phyloP scores from a whole-genome alignment of 2,329 filamentous ascomycete genomes.

The Diaporthe destruens region DNA sequence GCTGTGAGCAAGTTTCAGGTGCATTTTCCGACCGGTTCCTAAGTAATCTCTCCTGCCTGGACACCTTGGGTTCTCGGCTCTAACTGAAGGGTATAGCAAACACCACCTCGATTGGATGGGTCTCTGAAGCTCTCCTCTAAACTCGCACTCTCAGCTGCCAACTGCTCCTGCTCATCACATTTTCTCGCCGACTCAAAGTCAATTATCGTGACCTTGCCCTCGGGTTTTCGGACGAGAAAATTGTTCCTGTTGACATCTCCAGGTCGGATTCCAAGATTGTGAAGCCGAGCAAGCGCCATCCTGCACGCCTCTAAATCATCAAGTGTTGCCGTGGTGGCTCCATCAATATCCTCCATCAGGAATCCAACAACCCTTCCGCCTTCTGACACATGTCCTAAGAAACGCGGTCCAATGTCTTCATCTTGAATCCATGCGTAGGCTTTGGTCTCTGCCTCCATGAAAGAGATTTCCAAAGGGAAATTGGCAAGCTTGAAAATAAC shows the following conservation, averaged over 20 bases:
- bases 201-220: slow-evolving; percentile 7
- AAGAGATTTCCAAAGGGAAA: not conserved
- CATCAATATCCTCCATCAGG: not conserved
- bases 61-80: not conserved
- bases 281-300: not conserved
- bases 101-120: not conserved
- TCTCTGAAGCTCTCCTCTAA: slow-evolving; percentile 1
- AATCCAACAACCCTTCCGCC: not conserved
- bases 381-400: slow-evolving; percentile 4
- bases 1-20: too few relatives aligned
- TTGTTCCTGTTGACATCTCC: slow-evolving; percentile 11
- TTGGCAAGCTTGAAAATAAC: not conserved
- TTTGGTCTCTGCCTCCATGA: not conserved
- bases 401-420: not conserved
- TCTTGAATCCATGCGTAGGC: slow-evolving; percentile 1
- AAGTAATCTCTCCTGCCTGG: not conserved
- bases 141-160: not conserved
- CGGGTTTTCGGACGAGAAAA: not conserved
- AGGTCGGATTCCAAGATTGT: not conserved
- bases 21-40: too few relatives aligned
- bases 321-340: not conserved
- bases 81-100: not conserved
- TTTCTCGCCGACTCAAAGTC: not conserved
- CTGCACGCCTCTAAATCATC: slow-evolving; percentile 4
- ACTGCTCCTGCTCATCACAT: slow-evolving; percentile 1